phyloP scores from a whole-genome alignment of 345 rosid genomes.

The Raphanus sativus region DNA sequence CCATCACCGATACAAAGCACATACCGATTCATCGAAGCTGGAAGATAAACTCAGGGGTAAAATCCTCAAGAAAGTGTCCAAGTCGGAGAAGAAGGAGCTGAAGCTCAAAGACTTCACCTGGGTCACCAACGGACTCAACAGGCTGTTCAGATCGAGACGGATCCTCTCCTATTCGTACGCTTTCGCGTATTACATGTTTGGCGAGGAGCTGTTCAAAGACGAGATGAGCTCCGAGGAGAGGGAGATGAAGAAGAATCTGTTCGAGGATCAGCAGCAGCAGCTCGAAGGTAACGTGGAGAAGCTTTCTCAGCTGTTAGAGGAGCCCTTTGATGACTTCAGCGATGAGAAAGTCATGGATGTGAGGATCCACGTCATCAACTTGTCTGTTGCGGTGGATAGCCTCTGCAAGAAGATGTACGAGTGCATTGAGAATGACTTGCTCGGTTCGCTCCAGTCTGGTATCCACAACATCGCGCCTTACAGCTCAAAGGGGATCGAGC shows the following conservation, averaged over 20 bases:
- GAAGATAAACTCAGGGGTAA: slow-evolving; percentile 48
- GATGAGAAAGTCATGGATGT: slow-evolving; percentile 66
- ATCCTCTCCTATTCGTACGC: slow-evolving; percentile 57
- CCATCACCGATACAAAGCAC: slow-evolving; percentile 57
- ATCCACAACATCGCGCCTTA: slow-evolving; percentile 80
- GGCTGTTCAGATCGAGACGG: slow-evolving; percentile 52
- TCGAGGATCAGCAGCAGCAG: slow-evolving; percentile 96
- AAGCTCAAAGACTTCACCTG: slow-evolving; percentile 54
- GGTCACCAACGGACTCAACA: slow-evolving; percentile 50
- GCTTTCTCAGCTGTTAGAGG: slow-evolving; percentile 79
- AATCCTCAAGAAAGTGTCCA: slow-evolving; percentile 38
- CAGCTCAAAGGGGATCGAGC: slow-evolving; percentile 75
- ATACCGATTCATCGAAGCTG: slow-evolving; percentile 52
- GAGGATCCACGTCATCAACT: slow-evolving; percentile 76
- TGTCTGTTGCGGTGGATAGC: slow-evolving; percentile 49
- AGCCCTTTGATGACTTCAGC: slow-evolving; percentile 70
- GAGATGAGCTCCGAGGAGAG: slow-evolving; percentile 44
- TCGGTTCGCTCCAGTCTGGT: slow-evolving; percentile 59
- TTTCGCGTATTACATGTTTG: slow-evolving; percentile 61
- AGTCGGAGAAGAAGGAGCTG: slow-evolving; percentile 41
- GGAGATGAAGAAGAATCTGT: slow-evolving; percentile 44
- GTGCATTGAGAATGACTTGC: slow-evolving; percentile 85
- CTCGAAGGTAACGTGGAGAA: slow-evolving; percentile 88
- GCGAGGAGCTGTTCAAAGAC: slow-evolving; percentile 46
- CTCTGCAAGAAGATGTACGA: slow-evolving; percentile 84